Percentiles rank a stretch among this genome's conserved stretches.
Conservation (phyloP, 768 basidiomycete genomes). For the Tricholoma hemisulphureum region DNA sequence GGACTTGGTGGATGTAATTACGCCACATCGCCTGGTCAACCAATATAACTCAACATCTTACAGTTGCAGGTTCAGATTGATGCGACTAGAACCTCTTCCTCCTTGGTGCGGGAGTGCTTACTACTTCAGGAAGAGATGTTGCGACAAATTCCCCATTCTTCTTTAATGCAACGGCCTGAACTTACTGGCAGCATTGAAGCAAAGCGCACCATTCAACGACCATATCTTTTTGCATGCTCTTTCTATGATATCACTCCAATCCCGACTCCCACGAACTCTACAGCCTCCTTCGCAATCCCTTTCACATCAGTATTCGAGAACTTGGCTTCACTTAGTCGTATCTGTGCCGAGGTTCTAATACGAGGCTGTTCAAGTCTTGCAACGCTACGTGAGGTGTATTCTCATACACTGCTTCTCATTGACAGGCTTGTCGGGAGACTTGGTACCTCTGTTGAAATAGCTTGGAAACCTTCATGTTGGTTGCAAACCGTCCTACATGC, state of each 20-base stretch:
- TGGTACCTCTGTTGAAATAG: slow-evolving; percentile 36
- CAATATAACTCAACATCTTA: slow-evolving; percentile 2
- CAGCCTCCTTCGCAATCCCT: slow-evolving; percentile 40
- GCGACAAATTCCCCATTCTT: slow-evolving; percentile 47
- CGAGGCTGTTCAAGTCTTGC: slow-evolving; percentile 29
- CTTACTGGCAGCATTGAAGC: slow-evolving; percentile 37
- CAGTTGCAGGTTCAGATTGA: slow-evolving; percentile 40
- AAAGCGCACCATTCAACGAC: slow-evolving; percentile 30
- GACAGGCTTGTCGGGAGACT: slow-evolving; percentile 48
- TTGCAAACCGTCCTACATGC: slow-evolving; percentile 49
- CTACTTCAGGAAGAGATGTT: slow-evolving; percentile 55
- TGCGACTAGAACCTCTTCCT: slow-evolving; percentile 31
- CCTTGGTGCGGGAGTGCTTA: slow-evolving; percentile 41
- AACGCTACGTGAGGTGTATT: slow-evolving; percentile 48
- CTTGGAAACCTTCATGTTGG: slow-evolving; percentile 71
- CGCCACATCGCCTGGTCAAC: background rate
- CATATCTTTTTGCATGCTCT: slow-evolving; percentile 56
- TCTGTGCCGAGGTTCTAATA: slow-evolving; percentile 40
- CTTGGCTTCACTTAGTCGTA: slow-evolving; percentile 44
- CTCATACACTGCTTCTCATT: slow-evolving; percentile 51
- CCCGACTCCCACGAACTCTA: slow-evolving; percentile 15
- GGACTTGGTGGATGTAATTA: slow-evolving; percentile 60
- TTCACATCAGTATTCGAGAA: slow-evolving; percentile 59
- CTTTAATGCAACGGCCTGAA: slow-evolving; percentile 51
- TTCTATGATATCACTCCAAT: slow-evolving; percentile 55